A percentile compares a stretch with the other conserved stretches of the same genome.
Conservation (phyloP, 1,284 basidiomycete genomes). For the Gomphus bonarii region DNA sequence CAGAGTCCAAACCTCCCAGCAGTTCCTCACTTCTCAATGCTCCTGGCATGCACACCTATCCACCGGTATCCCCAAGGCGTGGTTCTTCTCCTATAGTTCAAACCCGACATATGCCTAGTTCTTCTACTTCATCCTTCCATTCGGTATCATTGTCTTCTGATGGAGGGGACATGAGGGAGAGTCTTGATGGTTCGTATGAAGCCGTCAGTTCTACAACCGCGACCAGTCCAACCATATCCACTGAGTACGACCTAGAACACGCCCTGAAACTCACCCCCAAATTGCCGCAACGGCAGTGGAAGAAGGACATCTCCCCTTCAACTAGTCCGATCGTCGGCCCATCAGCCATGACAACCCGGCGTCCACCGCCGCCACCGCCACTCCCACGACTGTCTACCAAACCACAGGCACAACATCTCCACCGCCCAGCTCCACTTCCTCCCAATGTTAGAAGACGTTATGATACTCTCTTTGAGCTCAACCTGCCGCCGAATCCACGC, state of each 20-base stretch:
- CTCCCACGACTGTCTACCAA: constrained; percentile 32
- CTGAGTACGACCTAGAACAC: neutral
- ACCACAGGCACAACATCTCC: constrained; percentile 19
- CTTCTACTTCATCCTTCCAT: constrained; percentile 71
- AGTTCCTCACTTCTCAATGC: constrained; percentile 1
- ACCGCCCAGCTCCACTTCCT: constrained; percentile 56
- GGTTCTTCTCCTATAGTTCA: constrained; percentile 22
- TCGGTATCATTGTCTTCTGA: constrained; percentile 72
- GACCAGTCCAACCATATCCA: constrained; percentile 4
- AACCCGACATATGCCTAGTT: constrained; percentile 44
- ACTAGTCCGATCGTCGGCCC: constrained; percentile 13
- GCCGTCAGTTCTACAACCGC: constrained; percentile 10
- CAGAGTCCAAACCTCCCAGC: neutral
- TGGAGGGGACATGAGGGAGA: constrained; percentile 25
- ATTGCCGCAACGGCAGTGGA: constrained; percentile 8
- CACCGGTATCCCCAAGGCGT: constrained; percentile 24
- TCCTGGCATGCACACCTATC: constrained; percentile 42
- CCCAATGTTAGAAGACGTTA: constrained; percentile 52
- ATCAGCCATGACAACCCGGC: constrained; percentile 18
- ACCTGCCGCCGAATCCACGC: constrained; percentile 33
- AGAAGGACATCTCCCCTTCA: constrained; percentile 14
- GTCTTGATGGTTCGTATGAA: constrained; percentile 13
- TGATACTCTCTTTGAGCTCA: constrained; percentile 51
- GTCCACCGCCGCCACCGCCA: constrained; percentile 24
- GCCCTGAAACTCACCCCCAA: neutral